Evolutionary conservation across 1,284 basidiomycete species (phyloP).

Genomic region (Leccinum subrobustum): DNA sequence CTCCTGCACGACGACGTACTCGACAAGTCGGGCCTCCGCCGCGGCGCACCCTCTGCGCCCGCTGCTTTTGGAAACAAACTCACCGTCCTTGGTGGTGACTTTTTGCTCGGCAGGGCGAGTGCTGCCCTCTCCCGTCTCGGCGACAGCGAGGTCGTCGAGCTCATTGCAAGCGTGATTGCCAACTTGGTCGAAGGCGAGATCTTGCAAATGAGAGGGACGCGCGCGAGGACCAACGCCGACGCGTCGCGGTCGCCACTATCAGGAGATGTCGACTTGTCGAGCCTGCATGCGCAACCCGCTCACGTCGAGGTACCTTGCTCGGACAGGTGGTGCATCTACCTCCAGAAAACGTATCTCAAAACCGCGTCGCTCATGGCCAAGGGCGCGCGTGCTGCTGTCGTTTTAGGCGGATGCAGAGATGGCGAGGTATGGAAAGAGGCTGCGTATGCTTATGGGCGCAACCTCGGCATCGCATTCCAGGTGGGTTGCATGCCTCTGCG

Average conservation of each 20-base stretch:
- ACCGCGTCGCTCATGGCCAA: slow-evolving; percentile 97
- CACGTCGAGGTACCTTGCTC: slow-evolving; percentile 14
- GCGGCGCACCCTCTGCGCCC: slow-evolving; percentile 84
- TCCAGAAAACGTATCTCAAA: slow-evolving; percentile 95
- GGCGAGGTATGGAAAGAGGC: slow-evolving; percentile 88
- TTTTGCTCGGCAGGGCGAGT: slow-evolving; percentile 89
- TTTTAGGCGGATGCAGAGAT: slow-evolving; percentile 84
- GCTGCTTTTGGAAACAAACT: slow-evolving; percentile 94
- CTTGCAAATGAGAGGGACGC: slow-evolving; percentile 69
- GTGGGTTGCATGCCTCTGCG: slow-evolving; percentile 43
- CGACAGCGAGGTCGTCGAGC: slow-evolving; percentile 87
- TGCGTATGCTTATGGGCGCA: slow-evolving; percentile 90
- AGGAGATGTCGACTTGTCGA: slow-evolving; percentile 20
- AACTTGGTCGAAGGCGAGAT: slow-evolving; percentile 98
- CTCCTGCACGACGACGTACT: slow-evolving; percentile 95
- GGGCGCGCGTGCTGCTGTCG: slow-evolving; percentile 83
- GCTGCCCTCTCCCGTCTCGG: slow-evolving; percentile 87
- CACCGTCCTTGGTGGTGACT: slow-evolving; percentile 92
- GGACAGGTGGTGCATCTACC: slow-evolving; percentile 83
- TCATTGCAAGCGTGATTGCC: slow-evolving; percentile 89
- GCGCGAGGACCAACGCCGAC: background rate
- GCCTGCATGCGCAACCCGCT: slow-evolving; percentile 21
- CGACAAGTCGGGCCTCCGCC: slow-evolving; percentile 81
- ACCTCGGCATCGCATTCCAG: slow-evolving; percentile 93
- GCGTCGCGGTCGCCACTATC: background rate